phyloP scores from a whole-genome alignment of 176 grass and related monocot species.

The Carex littledalei region DNA sequence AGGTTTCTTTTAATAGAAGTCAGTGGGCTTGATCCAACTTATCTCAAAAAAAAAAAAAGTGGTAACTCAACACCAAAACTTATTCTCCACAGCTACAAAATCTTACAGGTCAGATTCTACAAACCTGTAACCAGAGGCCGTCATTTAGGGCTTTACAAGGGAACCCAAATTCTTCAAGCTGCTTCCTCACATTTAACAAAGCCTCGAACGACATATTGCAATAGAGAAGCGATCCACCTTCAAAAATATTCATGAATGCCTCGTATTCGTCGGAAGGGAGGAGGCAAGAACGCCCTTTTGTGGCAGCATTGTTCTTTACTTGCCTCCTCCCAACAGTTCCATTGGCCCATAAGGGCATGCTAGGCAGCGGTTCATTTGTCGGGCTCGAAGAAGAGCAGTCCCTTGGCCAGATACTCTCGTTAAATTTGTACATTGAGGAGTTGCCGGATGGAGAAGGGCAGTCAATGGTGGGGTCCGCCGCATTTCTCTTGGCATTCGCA shows the following conservation, averaged over 20 bases:
- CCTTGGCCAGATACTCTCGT: slow-evolving; percentile 56
- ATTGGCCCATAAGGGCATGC: slow-evolving; percentile 71
- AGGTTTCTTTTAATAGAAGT: too few species aligned
- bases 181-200: slow-evolving; percentile 73
- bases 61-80: slow-evolving; percentile 4
- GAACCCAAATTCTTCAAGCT: slow-evolving; percentile 97
- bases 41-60: background rate
- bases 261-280: slow-evolving; percentile 75
- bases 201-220: slow-evolving; percentile 99
- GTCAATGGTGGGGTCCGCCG: slow-evolving; percentile 15
- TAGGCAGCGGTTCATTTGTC: slow-evolving; percentile 29
- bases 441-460: slow-evolving; percentile 50
- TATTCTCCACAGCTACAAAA: background rate
- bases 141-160: slow-evolving; percentile 98
- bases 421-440: slow-evolving; percentile 58
- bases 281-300: slow-evolving; percentile 41
- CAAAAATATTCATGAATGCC: slow-evolving; percentile 95
- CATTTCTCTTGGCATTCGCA: slow-evolving; percentile 42
- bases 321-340: slow-evolving; percentile 62
- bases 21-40: too few species aligned
- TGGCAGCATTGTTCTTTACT: slow-evolving; percentile 34
- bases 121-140: slow-evolving; percentile 97
- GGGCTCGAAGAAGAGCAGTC: slow-evolving; percentile 47
- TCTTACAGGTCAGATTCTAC: background rate
- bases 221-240: slow-evolving; percentile 93